Conservation (phyloP, 768 basidiomycete genomes). For the Crucibulum laeve region DNA sequence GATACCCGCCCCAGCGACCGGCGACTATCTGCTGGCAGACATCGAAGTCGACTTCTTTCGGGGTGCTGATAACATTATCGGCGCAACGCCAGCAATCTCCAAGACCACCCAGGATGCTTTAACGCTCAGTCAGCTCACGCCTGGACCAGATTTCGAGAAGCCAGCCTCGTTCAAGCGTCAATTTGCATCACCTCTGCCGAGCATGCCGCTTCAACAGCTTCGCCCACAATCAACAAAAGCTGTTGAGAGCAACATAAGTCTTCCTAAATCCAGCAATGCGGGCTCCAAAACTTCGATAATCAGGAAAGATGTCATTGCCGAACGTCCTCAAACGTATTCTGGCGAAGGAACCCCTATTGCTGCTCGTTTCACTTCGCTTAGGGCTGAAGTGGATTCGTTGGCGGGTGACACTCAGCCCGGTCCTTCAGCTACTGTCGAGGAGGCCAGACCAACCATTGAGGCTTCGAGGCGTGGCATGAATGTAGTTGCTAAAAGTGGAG, state of each 20-base stretch:
- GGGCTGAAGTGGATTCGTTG: constrained; percentile 21
- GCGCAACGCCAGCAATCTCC: constrained; percentile 25
- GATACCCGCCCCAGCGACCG: constrained; percentile 40
- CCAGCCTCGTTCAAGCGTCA: not conserved
- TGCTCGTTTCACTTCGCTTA: constrained; percentile 15
- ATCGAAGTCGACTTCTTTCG: constrained; percentile 45
- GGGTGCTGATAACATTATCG: constrained; percentile 32
- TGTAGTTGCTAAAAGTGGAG: too few species aligned
- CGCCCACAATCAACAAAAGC: not conserved
- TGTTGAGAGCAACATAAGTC: too few species aligned
- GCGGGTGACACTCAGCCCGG: constrained; percentile 12
- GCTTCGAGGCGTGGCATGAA: too few species aligned
- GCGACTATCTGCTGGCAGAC: constrained; percentile 48
- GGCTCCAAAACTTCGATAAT: not conserved
- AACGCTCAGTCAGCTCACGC: constrained; percentile 37
- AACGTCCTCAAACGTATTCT: constrained; percentile 8
- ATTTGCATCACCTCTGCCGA: constrained; percentile 7
- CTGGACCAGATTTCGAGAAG: constrained; percentile 19
- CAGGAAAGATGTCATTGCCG: constrained; percentile 6
- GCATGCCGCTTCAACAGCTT: not conserved
- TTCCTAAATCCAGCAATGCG: not conserved
- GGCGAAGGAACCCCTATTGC: constrained; percentile 18
- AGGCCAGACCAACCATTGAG: too few species aligned
- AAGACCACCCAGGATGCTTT: constrained; percentile 23
- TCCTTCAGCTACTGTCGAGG: not conserved